A percentile compares a stretch with the other conserved stretches of the same genome.
phyloP scores from a whole-genome alignment of 441 rosid species.

The Croton laevigatus region DNA sequence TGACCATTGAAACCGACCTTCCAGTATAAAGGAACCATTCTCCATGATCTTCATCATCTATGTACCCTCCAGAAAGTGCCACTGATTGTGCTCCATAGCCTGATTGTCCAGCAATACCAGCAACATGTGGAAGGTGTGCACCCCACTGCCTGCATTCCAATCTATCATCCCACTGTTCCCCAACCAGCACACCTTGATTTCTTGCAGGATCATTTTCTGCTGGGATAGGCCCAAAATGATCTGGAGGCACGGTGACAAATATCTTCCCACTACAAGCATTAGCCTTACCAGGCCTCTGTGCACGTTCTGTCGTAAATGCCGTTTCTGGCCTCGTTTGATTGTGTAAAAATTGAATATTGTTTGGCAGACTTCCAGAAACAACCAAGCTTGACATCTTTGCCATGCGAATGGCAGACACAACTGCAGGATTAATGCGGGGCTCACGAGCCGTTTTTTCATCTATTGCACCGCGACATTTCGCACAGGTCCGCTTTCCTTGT shows the following conservation, averaged over 20 bases:
- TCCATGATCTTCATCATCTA: conserved; percentile 89
- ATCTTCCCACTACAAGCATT: conserved; percentile 83
- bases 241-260: conserved; percentile 62
- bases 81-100: conserved; percentile 74
- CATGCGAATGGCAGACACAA: conserved; percentile 67
- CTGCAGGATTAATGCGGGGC: conserved; percentile 64
- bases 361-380: conserved; percentile 23
- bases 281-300: conserved; percentile 64
- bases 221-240: conserved; percentile 81
- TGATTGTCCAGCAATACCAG: conserved; percentile 82
- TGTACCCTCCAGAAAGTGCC: conserved; percentile 80
- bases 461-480: conserved; percentile 53
- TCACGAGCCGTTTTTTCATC: conserved; percentile 50
- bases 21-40: conserved; percentile 95
- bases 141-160: conserved; percentile 79
- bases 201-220: conserved; percentile 74
- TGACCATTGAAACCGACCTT: conserved; percentile 44
- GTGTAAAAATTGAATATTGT: conserved; percentile 43
- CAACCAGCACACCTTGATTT: conserved; percentile 75
- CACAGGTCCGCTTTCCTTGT: conserved; percentile 58
- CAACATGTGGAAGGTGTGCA: conserved; percentile 72
- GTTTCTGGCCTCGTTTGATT: conserved; percentile 74
- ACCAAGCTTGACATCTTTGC: conserved; percentile 47
- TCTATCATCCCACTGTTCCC: conserved; percentile 73
- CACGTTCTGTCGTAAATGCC: conserved; percentile 75